phyloP scores from a whole-genome alignment of 306 rosid genomes.

The Sphenostylis stenocarpa region DNA sequence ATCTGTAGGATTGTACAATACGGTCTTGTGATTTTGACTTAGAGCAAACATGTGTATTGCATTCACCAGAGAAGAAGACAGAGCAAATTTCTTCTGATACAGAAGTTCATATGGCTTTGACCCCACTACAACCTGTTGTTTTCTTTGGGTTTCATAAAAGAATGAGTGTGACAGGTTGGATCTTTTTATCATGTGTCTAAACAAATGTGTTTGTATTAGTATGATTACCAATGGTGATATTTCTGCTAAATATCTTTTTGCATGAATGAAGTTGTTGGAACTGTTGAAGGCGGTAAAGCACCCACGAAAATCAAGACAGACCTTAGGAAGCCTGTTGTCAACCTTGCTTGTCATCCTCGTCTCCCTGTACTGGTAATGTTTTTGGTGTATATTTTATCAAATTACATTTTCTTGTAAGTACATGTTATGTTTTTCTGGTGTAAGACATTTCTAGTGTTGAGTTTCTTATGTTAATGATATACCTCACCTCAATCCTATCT shows the following conservation, averaged over 20 bases:
- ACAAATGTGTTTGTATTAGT: conserved; percentile 16
- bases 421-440: not conserved
- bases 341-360: conserved; percentile 98
- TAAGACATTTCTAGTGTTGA: not conserved
- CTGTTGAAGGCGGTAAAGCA: conserved; percentile 88
- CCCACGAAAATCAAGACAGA: conserved; percentile 95
- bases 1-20: conserved; percentile 89
- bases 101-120: conserved; percentile 95
- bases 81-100: conserved; percentile 83
- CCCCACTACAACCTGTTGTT: conserved; percentile 93
- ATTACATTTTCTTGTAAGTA: conserved; percentile 22
- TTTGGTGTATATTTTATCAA: conserved; percentile 13
- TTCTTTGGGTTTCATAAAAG: conserved; percentile 88
- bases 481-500: conserved; percentile 18
- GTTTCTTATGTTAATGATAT: conserved; percentile 27
- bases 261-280: conserved; percentile 84
- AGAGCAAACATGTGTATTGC: conserved; percentile 93
- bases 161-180: conserved; percentile 92
- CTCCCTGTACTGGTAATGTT: conserved; percentile 79
- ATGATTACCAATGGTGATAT: conserved; percentile 13
- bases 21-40: conserved; percentile 96
- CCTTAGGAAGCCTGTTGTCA: conserved; percentile 87
- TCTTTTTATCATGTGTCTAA: conserved; percentile 3
- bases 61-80: conserved; percentile 89
- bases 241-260: conserved; percentile 33